A percentile compares a stretch with the other conserved stretches of the same genome.
Evolutionary conservation across 2,329 filamentous ascomycete genomes (phyloP).

Genomic region (Colletotrichum limetticola): DNA sequence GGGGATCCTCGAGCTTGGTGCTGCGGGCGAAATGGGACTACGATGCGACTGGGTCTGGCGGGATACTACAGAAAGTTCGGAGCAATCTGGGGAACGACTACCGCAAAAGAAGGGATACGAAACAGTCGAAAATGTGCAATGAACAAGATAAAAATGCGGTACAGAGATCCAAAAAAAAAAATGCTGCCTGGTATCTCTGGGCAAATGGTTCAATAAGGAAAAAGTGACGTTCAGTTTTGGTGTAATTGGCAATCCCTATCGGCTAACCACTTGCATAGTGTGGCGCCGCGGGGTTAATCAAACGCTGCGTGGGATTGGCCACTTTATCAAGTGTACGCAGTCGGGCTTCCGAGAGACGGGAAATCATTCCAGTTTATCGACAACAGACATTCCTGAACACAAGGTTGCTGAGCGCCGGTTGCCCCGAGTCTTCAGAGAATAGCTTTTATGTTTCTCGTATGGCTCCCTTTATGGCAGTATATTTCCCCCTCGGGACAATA

Average conservation of each 20-base stretch:
- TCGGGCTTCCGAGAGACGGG: background rate
- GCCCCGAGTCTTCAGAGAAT: background rate
- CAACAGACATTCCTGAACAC: slow-evolving; percentile 1
- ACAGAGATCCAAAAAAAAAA: background rate
- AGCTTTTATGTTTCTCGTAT: background rate
- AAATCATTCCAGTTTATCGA: slow-evolving; percentile 18
- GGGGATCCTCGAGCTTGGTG: background rate
- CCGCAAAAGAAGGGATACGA: background rate
- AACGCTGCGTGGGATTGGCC: slow-evolving; percentile 8
- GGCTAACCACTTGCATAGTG: slow-evolving; percentile 13
- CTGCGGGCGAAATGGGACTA: background rate
- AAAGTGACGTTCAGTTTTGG: slow-evolving; percentile 25
- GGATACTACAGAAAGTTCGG: background rate
- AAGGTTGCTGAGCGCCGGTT: slow-evolving; percentile 19
- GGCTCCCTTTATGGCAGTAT: background rate
- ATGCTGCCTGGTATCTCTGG: background rate
- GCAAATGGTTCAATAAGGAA: background rate
- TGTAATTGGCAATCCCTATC: slow-evolving; percentile 23
- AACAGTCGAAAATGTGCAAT: background rate
- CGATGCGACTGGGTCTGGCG: background rate
- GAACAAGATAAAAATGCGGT: background rate
- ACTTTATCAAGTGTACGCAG: slow-evolving; percentile 14
- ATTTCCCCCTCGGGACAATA: slow-evolving; percentile 1
- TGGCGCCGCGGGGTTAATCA: slow-evolving; percentile 33
- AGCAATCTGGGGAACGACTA: background rate